Evolutionary conservation across 371 early-diverging fungal species (phyloP).

Genomic region (Mucor lusitanicus): DNA sequence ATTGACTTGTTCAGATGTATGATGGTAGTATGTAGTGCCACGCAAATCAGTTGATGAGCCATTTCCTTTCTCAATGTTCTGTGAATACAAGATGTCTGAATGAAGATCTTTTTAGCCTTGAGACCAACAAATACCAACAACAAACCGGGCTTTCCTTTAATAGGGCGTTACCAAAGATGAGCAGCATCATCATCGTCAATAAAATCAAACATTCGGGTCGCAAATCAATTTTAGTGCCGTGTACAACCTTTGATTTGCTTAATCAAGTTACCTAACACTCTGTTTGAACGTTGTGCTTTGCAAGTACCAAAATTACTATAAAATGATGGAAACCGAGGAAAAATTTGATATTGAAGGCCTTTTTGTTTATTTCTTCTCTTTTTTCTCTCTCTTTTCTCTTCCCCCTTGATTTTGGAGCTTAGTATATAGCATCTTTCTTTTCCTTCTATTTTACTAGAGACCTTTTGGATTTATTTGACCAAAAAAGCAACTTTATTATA

Average conservation of each 20-base stretch:
- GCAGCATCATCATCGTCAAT: background rate
- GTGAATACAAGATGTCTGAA: background rate
- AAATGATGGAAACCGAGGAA: constrained; percentile 9
- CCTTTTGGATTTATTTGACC: background rate
- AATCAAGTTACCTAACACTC: background rate
- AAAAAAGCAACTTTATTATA: background rate
- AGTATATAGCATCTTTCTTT: background rate
- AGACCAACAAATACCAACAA: background rate
- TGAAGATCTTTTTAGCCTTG: background rate
- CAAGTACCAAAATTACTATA: background rate
- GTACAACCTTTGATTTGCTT: background rate
- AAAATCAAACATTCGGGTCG: background rate
- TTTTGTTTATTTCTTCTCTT: constrained; percentile 4
- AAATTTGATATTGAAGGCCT: background rate
- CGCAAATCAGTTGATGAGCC: background rate
- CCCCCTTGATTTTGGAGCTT: background rate
- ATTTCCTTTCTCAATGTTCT: background rate
- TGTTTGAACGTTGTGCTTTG: background rate
- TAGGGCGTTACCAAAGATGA: background rate
- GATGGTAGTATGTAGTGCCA: background rate
- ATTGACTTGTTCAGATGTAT: background rate
- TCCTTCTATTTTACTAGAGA: background rate
- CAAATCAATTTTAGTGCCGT: background rate
- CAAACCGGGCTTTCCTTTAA: background rate
- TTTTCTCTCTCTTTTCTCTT: background rate